Evolutionary conservation across 306 rosid genomes (phyloP).

Genomic region (Aeschynomene evenia): DNA sequence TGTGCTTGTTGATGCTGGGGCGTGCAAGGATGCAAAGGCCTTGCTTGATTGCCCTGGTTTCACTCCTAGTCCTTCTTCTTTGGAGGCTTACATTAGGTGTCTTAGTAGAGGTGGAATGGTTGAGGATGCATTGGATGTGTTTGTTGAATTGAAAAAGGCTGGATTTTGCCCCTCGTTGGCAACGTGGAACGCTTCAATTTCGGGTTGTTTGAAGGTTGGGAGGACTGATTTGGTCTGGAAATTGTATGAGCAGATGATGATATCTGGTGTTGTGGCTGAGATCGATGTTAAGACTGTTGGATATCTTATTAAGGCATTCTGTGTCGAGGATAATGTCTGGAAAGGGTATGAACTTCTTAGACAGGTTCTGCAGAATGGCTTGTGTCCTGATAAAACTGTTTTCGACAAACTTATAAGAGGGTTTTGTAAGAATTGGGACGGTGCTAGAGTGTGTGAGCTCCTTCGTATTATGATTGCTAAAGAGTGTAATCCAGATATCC

Average conservation of each 20-base stretch:
- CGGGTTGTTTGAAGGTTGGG: constrained; percentile 47
- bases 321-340: constrained; percentile 43
- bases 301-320: constrained; percentile 58
- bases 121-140: constrained; percentile 53
- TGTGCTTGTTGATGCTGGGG: constrained; percentile 60
- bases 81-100: constrained; percentile 54
- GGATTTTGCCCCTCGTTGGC: constrained; percentile 47
- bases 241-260: constrained; percentile 60
- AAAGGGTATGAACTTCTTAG: constrained; percentile 65
- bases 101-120: constrained; percentile 54
- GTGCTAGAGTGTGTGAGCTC: constrained; percentile 55
- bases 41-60: constrained; percentile 51
- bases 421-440: constrained; percentile 49
- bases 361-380: constrained; percentile 56
- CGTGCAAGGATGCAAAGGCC: constrained; percentile 48
- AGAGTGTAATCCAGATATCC: constrained; percentile 42
- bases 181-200: constrained; percentile 63
- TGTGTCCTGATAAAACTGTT: constrained; percentile 45
- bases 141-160: constrained; percentile 39
- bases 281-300: constrained; percentile 57
- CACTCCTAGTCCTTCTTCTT: constrained; percentile 43
- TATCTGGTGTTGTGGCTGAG: constrained; percentile 47
- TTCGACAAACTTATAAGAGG: constrained; percentile 56
- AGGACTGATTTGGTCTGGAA: constrained; percentile 68
- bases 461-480: constrained; percentile 67